Conservation (phyloP, 2,329 filamentous ascomycete species). For the Colletotrichum sp. region DNA sequence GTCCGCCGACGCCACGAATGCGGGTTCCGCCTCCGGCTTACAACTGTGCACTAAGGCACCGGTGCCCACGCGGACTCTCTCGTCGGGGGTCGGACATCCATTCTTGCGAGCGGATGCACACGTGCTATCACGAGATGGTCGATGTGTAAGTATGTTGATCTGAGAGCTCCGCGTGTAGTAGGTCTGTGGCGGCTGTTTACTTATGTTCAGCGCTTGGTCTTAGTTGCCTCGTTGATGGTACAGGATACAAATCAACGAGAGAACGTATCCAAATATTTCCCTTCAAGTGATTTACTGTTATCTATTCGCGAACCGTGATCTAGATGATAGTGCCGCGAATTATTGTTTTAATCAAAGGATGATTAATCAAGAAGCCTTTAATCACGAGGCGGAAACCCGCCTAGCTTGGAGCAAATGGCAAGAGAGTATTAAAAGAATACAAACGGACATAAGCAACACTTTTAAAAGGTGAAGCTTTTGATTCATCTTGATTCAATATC, state of each 20-base stretch:
- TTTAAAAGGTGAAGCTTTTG: fast-evolving
- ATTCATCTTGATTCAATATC: background rate
- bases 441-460: fast-evolving
- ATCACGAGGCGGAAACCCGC: background rate
- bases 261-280: background rate
- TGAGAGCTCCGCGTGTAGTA: background rate
- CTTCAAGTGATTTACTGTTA: fast-evolving
- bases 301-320: background rate
- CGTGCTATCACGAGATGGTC: background rate
- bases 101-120: background rate
- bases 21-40: background rate
- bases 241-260: background rate
- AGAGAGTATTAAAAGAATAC: fast-evolving
- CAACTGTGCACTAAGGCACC: background rate
- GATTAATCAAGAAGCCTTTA: background rate
- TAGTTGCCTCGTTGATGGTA: background rate
- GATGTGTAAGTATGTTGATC: background rate
- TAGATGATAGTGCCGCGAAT: fast-evolving
- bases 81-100: background rate
- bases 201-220: background rate
- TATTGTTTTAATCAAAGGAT: background rate
- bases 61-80: background rate
- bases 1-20: background rate
- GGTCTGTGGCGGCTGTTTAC: background rate
- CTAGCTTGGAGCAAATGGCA: background rate